Conservation (phyloP, 164 flowering plant genomes). For the Houttuynia cordata region DNA sequence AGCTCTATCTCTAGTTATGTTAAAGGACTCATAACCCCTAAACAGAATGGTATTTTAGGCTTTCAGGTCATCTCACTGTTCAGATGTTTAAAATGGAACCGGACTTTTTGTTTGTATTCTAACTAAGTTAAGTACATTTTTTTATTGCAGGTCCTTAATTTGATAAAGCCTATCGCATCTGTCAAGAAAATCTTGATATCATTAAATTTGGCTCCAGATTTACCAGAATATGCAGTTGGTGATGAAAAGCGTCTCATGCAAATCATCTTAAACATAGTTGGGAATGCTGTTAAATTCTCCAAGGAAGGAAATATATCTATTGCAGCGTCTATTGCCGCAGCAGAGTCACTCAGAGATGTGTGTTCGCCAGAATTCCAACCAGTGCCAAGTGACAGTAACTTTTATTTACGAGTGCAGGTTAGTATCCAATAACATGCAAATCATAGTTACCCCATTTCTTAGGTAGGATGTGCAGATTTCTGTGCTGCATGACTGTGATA, state of each 20-base stretch:
- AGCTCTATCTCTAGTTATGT: no score
- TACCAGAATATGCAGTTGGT: constrained; percentile 50
- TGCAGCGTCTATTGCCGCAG: constrained; percentile 40
- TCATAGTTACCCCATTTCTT: no score
- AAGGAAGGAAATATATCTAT: constrained; percentile 48
- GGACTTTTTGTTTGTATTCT: not conserved
- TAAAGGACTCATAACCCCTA: no score
- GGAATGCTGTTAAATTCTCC: constrained; percentile 73
- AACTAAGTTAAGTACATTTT: not conserved
- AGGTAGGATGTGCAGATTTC: not conserved
- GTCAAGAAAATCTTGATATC: constrained; percentile 46
- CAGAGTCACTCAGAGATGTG: constrained; percentile 45
- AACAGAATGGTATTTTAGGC: no score
- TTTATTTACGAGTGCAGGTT: constrained; percentile 63
- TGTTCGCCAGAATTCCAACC: constrained; percentile 39
- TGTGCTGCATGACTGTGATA: not conserved
- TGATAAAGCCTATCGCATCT: constrained; percentile 56
- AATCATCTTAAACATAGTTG: constrained; percentile 41
- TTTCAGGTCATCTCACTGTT: no score
- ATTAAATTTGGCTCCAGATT: constrained; percentile 37
- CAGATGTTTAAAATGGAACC: no score
- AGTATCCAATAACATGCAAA: not conserved
- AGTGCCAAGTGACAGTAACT: constrained; percentile 33
- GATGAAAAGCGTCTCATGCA: constrained; percentile 71
- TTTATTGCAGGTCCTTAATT: constrained; percentile 30